phyloP scores from a whole-genome alignment of 2,329 filamentous ascomycete genomes.

The Cercospora sp. region DNA sequence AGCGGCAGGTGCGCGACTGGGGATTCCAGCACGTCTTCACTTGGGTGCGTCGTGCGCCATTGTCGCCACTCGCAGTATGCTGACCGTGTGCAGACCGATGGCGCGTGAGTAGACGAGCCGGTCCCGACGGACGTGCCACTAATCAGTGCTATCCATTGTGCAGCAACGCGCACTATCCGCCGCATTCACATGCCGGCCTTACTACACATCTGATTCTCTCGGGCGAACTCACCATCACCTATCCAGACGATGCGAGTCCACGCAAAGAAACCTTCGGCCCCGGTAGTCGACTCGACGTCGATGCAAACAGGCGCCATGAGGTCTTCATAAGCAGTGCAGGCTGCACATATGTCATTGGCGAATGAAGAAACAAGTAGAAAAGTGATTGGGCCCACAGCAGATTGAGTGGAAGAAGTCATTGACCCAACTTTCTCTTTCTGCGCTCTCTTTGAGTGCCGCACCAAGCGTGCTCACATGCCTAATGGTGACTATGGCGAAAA shows the following conservation, averaged over 20 bases:
- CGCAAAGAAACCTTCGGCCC: constrained; percentile 60
- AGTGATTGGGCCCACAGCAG: neutral
- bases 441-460: neutral
- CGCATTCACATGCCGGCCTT: constrained; percentile 63
- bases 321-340: constrained; percentile 67
- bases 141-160: neutral
- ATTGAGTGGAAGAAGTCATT: neutral
- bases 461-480: neutral
- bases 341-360: constrained; percentile 52
- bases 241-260: constrained; percentile 58
- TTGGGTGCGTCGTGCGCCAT: constrained; percentile 54
- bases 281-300: constrained; percentile 66
- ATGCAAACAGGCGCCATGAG: constrained; percentile 63
- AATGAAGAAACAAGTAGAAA: neutral
- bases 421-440: neutral
- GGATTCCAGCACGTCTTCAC: constrained; percentile 70
- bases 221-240: constrained; percentile 66
- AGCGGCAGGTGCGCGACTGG: constrained; percentile 66
- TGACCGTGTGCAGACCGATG: constrained; percentile 6
- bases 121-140: neutral
- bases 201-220: constrained; percentile 69
- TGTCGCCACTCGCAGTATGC: neutral
- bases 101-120: constrained; percentile 7
- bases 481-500: neutral
- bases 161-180: constrained; percentile 67